Evolutionary conservation across 441 rosid species (phyloP), one percentile per base, ranked within the genome.

Genomic region (Jatropha multifida): DNA sequence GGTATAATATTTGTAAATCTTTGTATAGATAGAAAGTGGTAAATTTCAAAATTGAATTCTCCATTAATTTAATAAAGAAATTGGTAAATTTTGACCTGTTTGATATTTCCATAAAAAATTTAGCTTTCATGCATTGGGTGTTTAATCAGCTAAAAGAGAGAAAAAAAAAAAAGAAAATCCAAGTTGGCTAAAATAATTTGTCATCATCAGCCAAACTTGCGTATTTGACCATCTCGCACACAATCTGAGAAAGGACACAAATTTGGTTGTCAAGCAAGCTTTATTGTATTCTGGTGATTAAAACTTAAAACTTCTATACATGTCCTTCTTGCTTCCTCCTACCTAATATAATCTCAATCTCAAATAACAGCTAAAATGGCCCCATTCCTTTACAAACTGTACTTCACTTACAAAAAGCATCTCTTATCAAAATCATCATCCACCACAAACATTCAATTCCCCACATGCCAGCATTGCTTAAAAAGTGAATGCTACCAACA

Each of bases 361-460:
- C 32, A 32, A 32, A 14, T 17, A 54, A 14, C 3, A 58, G n/a
- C 26, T 56, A 0, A 58, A 58, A 7, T 20, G 61, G 61, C 7
- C 61, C 61, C 61, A 58, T 58, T 9, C 61, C 61, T 58, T 58
- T 58, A 58, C 61, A 58, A 20, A 58, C 61, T 58, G 61, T 20
- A 54, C 58, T 54, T 54, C 58, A 54, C 58, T 17, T 14, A 54
- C n/a, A 54, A 54, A 54, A 54, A 54, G n/a, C 18, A 54, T 1
- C 17, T 7, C 58, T 14, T 54, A 54, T 17, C 58, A 14, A 54
- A 17, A 52, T 13, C 56, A 14, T 13, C 5, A 54, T 15, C 1
- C 58, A 52, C n/a, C 32, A 32, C 32, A 32, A 32, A 32, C 32
- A 32, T 32, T 32, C 32, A 32, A 32, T 32, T 32, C 32, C 32